Evolutionary conservation across 306 rosid genomes (phyloP).

Genomic region (Crataegus laevigata): DNA sequence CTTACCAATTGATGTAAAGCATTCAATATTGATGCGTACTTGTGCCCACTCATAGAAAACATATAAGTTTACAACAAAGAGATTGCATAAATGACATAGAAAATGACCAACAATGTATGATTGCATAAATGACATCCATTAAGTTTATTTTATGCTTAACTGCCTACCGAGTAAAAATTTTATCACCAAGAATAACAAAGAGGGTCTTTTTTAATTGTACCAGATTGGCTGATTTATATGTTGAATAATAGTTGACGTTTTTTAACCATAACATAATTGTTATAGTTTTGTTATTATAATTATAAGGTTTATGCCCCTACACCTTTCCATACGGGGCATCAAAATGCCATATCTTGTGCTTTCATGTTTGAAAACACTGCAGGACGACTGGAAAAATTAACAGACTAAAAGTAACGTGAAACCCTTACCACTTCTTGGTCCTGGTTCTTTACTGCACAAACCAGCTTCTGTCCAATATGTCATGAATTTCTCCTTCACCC

Average conservation of each 20-base stretch:
- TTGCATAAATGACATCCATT: not conserved
- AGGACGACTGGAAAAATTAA: slow-evolving; percentile 1
- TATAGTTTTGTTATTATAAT: no score
- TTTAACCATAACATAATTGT: no score
- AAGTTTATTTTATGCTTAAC: not conserved
- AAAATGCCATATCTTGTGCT: slow-evolving; percentile 10
- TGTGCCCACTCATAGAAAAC: no score
- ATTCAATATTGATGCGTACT: no score
- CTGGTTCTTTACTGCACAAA: slow-evolving; percentile 34
- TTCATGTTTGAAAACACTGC: slow-evolving; percentile 30
- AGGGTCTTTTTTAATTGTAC: no score
- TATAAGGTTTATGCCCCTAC: no score
- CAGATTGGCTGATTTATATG: not conserved
- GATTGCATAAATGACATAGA: no score
- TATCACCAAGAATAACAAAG: not conserved
- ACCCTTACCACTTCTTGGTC: slow-evolving; percentile 37
- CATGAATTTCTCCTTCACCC: slow-evolving; percentile 65
- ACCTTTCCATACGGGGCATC: slow-evolving; percentile 33
- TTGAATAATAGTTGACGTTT: no score
- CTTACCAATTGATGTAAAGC: not conserved
- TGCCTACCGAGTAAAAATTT: not conserved
- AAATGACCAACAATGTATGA: no score
- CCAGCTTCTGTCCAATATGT: slow-evolving; percentile 63
- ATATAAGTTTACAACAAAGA: no score
- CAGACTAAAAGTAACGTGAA: not conserved